Base-by-base conservation (phyloP, 768 basidiomycete species). In the Termitomyces bulborhizus region DNA sequence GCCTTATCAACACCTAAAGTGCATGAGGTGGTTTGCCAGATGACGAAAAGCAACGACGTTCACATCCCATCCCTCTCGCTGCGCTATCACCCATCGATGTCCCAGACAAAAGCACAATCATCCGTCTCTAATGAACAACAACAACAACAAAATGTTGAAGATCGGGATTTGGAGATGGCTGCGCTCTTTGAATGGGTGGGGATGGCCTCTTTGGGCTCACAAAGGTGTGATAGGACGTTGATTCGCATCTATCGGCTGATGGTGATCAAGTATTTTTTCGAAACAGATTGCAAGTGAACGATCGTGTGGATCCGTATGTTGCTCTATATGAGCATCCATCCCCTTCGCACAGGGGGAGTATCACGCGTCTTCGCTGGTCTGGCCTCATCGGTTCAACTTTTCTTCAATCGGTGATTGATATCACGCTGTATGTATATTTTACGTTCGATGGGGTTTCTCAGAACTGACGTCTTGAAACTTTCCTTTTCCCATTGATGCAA, bases 151-250 rank as follows among this genome's bases (percentile, higher is more conserved):
- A 67, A 57, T n/a, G 31, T 62, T 8, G 81, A 83, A 43, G 81
- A 83, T 54, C 82, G 82, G 76, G 66, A 76, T 6, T 69, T 71
- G 9, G 70, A 72, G 7, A 67, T 80, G 42, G 64, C 68, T 7
- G 68, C 63, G 3, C 67, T 88, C 15, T 84, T 86, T 50, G 88
- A 90, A 64, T 90, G 88, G 88, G 74, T 82, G 7, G 88, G 87
- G 6, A 78, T 90, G 81, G 84, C 81, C 3, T 75, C 73, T 54
- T 63, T 90, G 4, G 85, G 82, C 13, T 74, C 88, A 1, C 84
- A 86, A 63, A 75, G 88, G 88, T 85, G 57, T 6, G 64, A 56
- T 32, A 27, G 41, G 37, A 41, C 15, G 2, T 36, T 41, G 45
- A 48, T 42, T 36, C 3, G 1, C 16, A 46, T 46, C 18, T 39